Evolutionary conservation across 202 grass and related monocot genomes (phyloP).

Genomic region (Tripidium arundinaceum): DNA sequence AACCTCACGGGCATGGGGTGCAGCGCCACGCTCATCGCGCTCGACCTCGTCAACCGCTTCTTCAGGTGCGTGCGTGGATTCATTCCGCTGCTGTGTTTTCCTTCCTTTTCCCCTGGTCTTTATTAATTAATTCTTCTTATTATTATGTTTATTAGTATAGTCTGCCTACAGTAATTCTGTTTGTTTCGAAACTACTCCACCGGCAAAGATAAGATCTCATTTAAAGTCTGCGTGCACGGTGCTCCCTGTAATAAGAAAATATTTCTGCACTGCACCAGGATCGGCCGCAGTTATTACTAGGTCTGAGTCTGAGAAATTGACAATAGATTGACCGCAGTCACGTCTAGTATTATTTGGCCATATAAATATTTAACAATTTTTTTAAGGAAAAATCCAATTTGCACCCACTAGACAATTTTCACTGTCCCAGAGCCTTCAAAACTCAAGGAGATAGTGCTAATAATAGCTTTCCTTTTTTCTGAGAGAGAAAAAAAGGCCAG

Average conservation of each 20-base stretch:
- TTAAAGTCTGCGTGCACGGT: too few relatives aligned
- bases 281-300: too few relatives aligned
- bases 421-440: too few relatives aligned
- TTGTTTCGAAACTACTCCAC: too few relatives aligned
- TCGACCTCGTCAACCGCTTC: slow-evolving; percentile 71
- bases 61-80: slow-evolving; percentile 50
- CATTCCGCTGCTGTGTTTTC: neutral
- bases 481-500: neutral
- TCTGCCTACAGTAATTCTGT: too few relatives aligned
- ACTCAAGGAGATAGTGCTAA: too few relatives aligned
- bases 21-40: slow-evolving; percentile 79
- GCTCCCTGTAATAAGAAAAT: too few relatives aligned
- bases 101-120: too few relatives aligned
- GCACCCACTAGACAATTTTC: neutral
- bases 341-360: neutral
- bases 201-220: too few relatives aligned
- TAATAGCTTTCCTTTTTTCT: neutral
- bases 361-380: neutral
- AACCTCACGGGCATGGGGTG: slow-evolving; percentile 93
- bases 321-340: neutral
- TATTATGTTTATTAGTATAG: too few relatives aligned
- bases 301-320: neutral
- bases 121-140: too few relatives aligned
- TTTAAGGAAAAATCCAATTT: neutral
- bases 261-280: too few relatives aligned